Evolutionary conservation across 2,329 filamentous ascomycete genomes (phyloP).

Genomic region (Botrytis fragariae): DNA sequence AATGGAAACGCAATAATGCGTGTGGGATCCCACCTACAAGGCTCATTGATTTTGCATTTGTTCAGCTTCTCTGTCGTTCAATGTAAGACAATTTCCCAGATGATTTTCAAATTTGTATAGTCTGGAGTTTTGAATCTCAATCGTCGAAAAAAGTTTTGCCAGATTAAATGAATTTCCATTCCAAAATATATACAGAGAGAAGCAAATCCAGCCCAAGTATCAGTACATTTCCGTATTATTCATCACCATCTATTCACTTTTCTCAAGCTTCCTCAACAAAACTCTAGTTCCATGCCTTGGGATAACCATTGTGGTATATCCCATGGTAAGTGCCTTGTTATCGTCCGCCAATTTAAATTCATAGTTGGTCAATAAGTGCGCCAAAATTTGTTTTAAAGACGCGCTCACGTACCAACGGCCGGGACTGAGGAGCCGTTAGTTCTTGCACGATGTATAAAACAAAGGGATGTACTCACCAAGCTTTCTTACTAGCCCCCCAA

Average conservation of each 20-base stretch:
- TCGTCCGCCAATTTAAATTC: not conserved
- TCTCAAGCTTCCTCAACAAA: not conserved
- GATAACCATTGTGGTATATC: slow-evolving; percentile 3
- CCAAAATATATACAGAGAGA: not conserved
- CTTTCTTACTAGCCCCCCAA: not conserved
- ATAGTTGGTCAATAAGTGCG: not conserved
- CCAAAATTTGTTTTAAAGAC: not conserved
- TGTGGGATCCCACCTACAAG: not conserved
- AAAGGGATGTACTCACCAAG: not conserved
- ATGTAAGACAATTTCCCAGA: not conserved
- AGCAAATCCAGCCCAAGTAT: not conserved
- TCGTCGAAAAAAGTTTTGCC: too few relatives aligned
- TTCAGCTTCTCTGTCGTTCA: not conserved
- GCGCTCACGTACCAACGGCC: slow-evolving; percentile 5
- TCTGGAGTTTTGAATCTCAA: not conserved
- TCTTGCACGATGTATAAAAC: not conserved
- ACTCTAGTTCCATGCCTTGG: not conserved
- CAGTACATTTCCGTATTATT: not conserved
- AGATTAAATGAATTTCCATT: not conserved
- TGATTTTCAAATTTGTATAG: not conserved
- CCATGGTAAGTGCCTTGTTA: not conserved
- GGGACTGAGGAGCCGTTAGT: not conserved
- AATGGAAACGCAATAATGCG: not conserved
- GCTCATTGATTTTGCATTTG: not conserved
- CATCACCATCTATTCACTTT: not conserved